phyloP scores from a whole-genome alignment of 441 rosid genomes.

The Adansonia madagascariensis region DNA sequence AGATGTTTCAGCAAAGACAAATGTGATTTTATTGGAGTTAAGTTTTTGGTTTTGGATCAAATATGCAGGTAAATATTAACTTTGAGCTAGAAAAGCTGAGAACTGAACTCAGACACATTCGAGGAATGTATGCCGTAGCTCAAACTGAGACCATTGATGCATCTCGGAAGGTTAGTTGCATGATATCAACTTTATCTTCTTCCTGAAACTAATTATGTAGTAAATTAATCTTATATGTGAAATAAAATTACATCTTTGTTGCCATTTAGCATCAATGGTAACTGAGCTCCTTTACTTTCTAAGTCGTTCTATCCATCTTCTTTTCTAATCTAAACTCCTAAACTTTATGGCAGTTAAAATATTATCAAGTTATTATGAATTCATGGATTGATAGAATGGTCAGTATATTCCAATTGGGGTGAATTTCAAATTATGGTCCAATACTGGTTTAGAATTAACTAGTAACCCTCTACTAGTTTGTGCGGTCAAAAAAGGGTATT shows the following conservation, averaged over 20 bases:
- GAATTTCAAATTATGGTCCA: not conserved
- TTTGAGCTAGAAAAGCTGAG: conserved; percentile 87
- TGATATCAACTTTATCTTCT: conserved; percentile 1
- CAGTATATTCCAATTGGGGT: not conserved
- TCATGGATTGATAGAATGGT: not conserved
- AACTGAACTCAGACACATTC: conserved; percentile 77
- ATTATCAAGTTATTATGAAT: not conserved
- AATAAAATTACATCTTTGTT: not conserved
- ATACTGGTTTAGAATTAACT: not conserved
- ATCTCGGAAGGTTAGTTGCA: conserved; percentile 64
- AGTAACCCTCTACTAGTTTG: no score
- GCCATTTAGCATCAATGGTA: not conserved
- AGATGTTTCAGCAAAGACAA: not conserved
- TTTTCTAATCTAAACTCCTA: not conserved
- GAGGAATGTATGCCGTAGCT: conserved; percentile 72
- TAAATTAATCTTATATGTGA: not conserved
- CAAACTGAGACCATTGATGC: conserved; percentile 76
- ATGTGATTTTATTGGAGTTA: not conserved
- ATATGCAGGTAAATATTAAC: conserved; percentile 54
- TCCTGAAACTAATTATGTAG: not conserved
- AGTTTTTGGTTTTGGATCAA: not conserved
- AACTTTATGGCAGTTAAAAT: not conserved
- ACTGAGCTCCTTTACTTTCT: not conserved
- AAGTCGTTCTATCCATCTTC: not conserved
- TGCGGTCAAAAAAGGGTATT: not conserved